Base-by-base conservation (phyloP, 1,284 basidiomycete genomes). In the Coniferiporia weirii region DNA sequence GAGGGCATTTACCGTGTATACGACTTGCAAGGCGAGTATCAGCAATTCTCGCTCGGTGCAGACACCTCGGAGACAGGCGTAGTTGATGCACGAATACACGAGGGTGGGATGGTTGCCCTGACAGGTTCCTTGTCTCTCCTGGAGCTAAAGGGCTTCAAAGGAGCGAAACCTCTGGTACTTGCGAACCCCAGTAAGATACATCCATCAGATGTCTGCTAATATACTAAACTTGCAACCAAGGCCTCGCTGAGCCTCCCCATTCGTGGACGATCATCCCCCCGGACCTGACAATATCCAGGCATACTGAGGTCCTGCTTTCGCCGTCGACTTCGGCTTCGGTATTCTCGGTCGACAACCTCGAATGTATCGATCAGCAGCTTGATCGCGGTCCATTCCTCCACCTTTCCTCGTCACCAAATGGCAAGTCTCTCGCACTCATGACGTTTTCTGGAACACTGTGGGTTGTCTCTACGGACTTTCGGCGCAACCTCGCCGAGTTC, bases 401-500 rank as follows among this genome's bases (percentile, higher is more conserved):
- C 65, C 83, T 99, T 57, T 82, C 89, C 0, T 86, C 92, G 0
- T 97, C 95, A 0, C 95, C 95, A 0, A 96, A 96, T 66, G 95
- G 95, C 38, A 94, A 95, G 67, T 88, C 95, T 45, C 80, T 98
- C 12, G 94, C 95, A 0, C 77, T 98, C 10, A 74, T 97, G 43
- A 94, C 89, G 0, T 83, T 79, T 55, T 77, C 78, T 27, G 87
- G 85, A 9, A 77, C 80, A 10, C 81, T 98, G 17, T 94, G 91
- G 88, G 96, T 99, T 45, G 92, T 97, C 13, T 95, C 93, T 5
- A 84, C 89, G 15, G 94, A 98, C 72, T 96, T 98, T 68, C 87
- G 92, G 61, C 82, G 93, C 40, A 92, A 83, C 66, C 80, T 98
- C 64, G 91, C 92, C 6, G 93, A 96, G 67, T 94, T 93, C 65